A percentile compares a stretch with the other conserved stretches of the same genome.
Evolutionary conservation across 257 asterid genomes (phyloP).

Genomic region (Scutellaria galericulata): DNA sequence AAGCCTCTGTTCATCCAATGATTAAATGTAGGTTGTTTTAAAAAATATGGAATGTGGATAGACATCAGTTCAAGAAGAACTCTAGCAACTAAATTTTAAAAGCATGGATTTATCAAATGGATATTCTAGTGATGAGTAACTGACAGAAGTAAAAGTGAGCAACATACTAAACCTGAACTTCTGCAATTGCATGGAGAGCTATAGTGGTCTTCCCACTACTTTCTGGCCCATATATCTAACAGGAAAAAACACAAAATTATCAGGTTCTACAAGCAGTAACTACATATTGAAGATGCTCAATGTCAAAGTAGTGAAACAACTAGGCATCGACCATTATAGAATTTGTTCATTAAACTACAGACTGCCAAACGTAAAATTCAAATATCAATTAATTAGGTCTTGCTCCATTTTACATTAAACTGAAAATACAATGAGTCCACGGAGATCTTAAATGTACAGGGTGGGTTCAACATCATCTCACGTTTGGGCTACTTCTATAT

Average conservation of each 20-base stretch:
- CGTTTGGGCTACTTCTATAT: not conserved
- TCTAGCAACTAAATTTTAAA: constrained; percentile 21
- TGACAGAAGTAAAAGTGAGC: constrained; percentile 39
- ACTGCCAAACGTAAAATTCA: constrained; percentile 13
- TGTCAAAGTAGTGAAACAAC: not conserved
- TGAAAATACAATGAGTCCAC: not conserved
- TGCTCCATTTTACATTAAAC: not conserved
- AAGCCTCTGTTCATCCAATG: constrained; percentile 64
- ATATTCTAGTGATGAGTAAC: constrained; percentile 22
- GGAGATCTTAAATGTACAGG: not conserved
- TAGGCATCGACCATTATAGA: not conserved
- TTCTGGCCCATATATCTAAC: constrained; percentile 97
- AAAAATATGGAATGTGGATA: constrained; percentile 17
- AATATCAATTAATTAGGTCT: not conserved
- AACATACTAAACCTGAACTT: constrained; percentile 92
- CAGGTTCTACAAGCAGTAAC: constrained; percentile 27
- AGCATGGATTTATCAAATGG: constrained; percentile 19
- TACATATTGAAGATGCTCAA: not conserved
- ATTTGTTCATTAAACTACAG: not conserved
- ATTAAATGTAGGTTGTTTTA: constrained; percentile 31
- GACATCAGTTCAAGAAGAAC: constrained; percentile 17
- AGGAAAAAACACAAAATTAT: constrained; percentile 24
- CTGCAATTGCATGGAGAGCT: constrained; percentile 99
- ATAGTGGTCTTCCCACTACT: constrained; percentile 99
- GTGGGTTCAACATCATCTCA: too few species aligned